phyloP scores from a whole-genome alignment of 495 filamentous ascomycete species.

The Trichoderma reesei region DNA sequence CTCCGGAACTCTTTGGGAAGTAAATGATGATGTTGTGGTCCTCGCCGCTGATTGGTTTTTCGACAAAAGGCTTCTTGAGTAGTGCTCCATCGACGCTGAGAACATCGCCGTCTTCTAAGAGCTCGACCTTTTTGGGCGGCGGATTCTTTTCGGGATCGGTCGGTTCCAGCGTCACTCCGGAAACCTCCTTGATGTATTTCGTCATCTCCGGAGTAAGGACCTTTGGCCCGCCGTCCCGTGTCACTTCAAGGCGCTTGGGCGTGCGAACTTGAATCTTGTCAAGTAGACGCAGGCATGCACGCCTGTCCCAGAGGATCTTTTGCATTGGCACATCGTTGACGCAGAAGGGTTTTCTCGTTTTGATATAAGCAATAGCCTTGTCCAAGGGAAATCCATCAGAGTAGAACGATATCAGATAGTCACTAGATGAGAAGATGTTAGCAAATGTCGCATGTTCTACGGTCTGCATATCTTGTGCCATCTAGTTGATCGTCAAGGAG shows the following conservation, averaged over 20 bases:
- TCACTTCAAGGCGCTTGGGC: constrained; percentile 84
- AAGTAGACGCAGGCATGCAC: constrained; percentile 76
- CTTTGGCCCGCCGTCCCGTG: constrained; percentile 81
- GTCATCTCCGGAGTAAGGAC: constrained; percentile 67
- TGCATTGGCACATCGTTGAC: constrained; percentile 98
- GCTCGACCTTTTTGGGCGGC: constrained; percentile 60
- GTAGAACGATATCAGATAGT: constrained; percentile 96
- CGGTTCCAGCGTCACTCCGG: constrained; percentile 69
- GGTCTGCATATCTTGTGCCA: neutral
- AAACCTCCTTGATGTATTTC: constrained; percentile 65
- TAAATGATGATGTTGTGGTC: constrained; percentile 99
- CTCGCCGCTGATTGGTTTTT: constrained; percentile 96
- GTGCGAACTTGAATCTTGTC: constrained; percentile 84
- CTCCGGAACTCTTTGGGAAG: constrained; percentile 73
- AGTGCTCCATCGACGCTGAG: constrained; percentile 74
- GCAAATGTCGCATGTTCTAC: neutral
- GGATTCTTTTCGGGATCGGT: constrained; percentile 57
- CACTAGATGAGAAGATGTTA: constrained; percentile 34
- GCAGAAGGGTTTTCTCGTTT: constrained; percentile 85
- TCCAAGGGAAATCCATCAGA: constrained; percentile 95
- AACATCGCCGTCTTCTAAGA: constrained; percentile 79
- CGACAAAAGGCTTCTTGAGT: constrained; percentile 90
- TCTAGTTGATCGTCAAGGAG: neutral
- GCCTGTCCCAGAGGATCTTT: constrained; percentile 92
- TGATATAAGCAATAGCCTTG: constrained; percentile 91